Evolutionary conservation across 306 rosid genomes (phyloP), one percentile per base, ranked within the genome.

Genomic region (Abrus pulchellus): DNA sequence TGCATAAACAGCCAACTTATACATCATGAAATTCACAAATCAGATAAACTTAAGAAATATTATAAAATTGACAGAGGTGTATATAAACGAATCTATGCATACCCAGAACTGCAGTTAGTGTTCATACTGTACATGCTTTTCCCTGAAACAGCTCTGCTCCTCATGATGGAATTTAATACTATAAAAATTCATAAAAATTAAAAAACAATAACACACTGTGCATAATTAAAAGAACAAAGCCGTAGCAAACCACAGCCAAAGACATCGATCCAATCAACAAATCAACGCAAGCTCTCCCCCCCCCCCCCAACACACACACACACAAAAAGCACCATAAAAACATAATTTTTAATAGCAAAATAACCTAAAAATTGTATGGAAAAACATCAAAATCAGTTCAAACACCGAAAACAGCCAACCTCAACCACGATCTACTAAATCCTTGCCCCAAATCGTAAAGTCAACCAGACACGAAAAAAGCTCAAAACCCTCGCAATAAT

Each of bases 91-190:
- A 74, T 14, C 9, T 48, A 49, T 7, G 63, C 87, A 38, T 85
- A 87, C 90, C 90, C 13, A 38, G 74, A 28, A 27, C 36, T 34
- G 87, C 71, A 47, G 82, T 78, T 74, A 64, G 81, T 6, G 62
- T 53, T 80, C 79, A 70, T 64, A 56, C 76, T 83, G 87, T 73
- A 82, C 83, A 81, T 83, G 72, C 83, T 76, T 73, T 65, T 60
- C 77, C 54, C 5, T 7, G 78, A 78, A 81, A 79, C 79, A 73
- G 81, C 85, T 56, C 83, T 64, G 65, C 78, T 72, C 84, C 89
- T 83, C 83, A 76, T 63, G 41, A 79, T 50, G 27, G 53, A 71
- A 81, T 71, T 80, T 74, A 67, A 73, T 75, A 72, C 36, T 20
- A 69, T 32, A 68, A 76, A 83, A 66, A 36, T 75, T 33, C 45